Evolutionary conservation across 768 basidiomycete species (phyloP), one percentile per base, ranked within the genome.

Genomic region (Hygrocybe punicea): DNA sequence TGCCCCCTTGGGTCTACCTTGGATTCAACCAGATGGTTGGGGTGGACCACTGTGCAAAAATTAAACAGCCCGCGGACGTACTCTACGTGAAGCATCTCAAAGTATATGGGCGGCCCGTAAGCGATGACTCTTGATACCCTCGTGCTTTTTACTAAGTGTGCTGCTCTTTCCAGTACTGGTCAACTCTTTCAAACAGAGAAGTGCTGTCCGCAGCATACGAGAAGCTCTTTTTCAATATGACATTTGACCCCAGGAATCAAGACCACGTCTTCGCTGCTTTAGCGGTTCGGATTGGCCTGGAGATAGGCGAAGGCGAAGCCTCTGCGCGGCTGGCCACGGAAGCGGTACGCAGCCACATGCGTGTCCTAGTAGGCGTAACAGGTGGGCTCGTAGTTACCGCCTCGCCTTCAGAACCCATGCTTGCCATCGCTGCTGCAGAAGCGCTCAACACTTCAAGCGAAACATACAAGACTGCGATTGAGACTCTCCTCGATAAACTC

Each of bases 281-380:
- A 14, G 46, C 46, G 4, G 25, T 48, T 48, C 46, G 46, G 14
- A 21, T 21, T 29, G 19, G 46, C 46, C 23, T 48, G 46, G 46
- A 48, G 23, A 48, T 48, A 13, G 46, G 46, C 14, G 46, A 23
- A 48, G 23, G 46, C 14, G 46, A 48, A 48, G 46, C 46, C 13
- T n/a, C 46, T 14, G 46, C 13, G 21, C n/a, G 46, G 9, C 34
- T 56, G 16, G 45, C 55, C 33, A 24, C 37, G 9, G 47, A 48
- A 34, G 40, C 55, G 6, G 55, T 56, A 45, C 55, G 55, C 35
- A 34, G 29, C 46, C 55, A 56, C 45, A 56, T 56, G 55, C 55
- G 47, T 16, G 17, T 49, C 6, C 36, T 56, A 24, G 17, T n/a
- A 23, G 45, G 55, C 21, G 46, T 50, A 24, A 29, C 24, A 11